A percentile compares a stretch with the other conserved stretches of the same genome.
Conservation (phyloP, 2,329 filamentous ascomycete species). For the Malbranchea cinnamomea region DNA sequence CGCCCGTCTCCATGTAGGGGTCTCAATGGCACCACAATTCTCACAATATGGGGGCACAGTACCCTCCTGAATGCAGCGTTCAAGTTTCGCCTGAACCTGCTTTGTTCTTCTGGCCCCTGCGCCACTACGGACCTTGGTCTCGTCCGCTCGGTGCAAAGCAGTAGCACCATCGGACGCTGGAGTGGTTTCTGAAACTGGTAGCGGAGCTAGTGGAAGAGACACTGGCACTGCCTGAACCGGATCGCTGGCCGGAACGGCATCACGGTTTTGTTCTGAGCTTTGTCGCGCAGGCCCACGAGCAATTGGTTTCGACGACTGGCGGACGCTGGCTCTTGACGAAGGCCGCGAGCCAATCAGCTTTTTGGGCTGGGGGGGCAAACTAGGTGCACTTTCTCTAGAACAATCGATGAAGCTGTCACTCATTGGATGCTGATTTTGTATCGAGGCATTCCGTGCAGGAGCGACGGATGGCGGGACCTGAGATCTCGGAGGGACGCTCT, state of each 20-base stretch:
- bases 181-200: constrained; percentile 29
- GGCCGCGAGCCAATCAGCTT: constrained; percentile 21
- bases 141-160: constrained; percentile 16
- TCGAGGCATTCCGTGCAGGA: no score
- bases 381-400: constrained; percentile 12
- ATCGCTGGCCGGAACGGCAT: constrained; percentile 7
- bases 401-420: constrained; percentile 11
- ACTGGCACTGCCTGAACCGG: no score
- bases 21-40: constrained; percentile 91
- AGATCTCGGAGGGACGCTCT: no score
- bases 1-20: constrained; percentile 88
- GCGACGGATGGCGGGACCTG: no score
- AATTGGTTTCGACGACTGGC: constrained; percentile 22
- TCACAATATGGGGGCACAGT: constrained; percentile 77
- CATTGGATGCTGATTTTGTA: constrained; percentile 5
- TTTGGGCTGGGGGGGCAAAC: constrained; percentile 15
- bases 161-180: constrained; percentile 31
- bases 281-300: constrained; percentile 11
- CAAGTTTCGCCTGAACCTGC: constrained; percentile 41
- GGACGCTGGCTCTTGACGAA: constrained; percentile 22
- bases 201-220: constrained; percentile 15
- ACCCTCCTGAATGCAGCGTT: constrained; percentile 53
- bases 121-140: constrained; percentile 29
- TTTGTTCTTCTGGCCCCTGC: constrained; percentile 52
- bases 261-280: background rate